Base-by-base conservation (phyloP, 2,329 filamentous ascomycete species). In the Aspergillus nomiae region DNA sequence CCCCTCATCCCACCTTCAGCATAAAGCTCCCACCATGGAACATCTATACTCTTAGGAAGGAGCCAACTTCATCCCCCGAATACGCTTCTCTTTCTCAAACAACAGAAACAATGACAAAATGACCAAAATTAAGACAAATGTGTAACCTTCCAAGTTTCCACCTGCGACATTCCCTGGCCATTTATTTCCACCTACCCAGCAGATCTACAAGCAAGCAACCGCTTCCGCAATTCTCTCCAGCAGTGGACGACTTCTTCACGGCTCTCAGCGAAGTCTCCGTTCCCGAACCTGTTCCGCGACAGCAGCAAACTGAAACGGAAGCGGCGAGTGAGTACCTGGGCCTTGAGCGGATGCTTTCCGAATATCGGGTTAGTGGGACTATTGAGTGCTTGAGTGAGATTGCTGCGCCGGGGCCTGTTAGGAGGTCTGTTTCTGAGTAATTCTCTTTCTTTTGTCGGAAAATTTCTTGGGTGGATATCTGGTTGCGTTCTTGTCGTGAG, bases 321-420 rank as follows among this genome's bases (percentile, higher is more conserved):
- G 19, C 1, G 19, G 19, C 19, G 19, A 30, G 16, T 14, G 43
- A 46, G n/a, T 7, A n/a, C 14, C 43, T 80, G 48, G 74, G 76
- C 3, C 59, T 65, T 7, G 69, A 71, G 6, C 66, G 70, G n/a
- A 65, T 68, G 0, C 65, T 78, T 9, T 84, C 84, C 63, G 70
- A 78, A 48, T 74, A 81, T 50, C 72, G 81, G 5, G 6, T 70
- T 81, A 11, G n/a, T 46, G 43, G 43, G 43, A 12, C 43, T 11
- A 12, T 46, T 24, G 43, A 46, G 43, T 24, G 43, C 21, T 46
- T 24, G 43, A 46, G 43, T 24, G 43, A 46, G 21, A 10, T 46
- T 46, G 43, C n/a, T 6, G 43, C n/a, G 8, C 43, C 43, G n/a
- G 43, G 34, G 34, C 34, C 34, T 16, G 34, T 36, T 7, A 14